Conservation (phyloP, 2,329 filamentous ascomycete genomes). For the Aspergillus novoparasiticus region DNA sequence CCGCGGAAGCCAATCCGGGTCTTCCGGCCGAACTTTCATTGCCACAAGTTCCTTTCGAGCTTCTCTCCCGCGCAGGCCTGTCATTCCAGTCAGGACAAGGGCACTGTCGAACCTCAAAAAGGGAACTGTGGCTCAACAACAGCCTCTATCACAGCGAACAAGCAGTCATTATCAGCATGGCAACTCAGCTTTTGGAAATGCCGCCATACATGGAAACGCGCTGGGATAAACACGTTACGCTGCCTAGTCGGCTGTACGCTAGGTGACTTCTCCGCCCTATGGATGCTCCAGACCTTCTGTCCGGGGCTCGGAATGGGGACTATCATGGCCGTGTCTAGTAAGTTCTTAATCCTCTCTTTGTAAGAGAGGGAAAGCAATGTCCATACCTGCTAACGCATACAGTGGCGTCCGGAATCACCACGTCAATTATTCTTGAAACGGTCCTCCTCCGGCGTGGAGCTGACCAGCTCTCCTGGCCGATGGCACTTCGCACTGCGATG, state of each 20-base stretch:
- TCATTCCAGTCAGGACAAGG: background rate
- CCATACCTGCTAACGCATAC: background rate
- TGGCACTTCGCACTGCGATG: conserved; percentile 54
- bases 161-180: background rate
- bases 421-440: conserved; percentile 58
- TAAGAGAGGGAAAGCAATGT: background rate
- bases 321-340: conserved; percentile 59
- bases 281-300: conserved; percentile 55
- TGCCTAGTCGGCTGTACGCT: conserved; percentile 59
- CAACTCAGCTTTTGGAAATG: conserved; percentile 39
- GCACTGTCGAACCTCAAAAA: background rate
- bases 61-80: background rate
- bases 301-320: conserved; percentile 50
- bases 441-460: conserved; percentile 52
- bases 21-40: background rate
- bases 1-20: background rate
- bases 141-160: background rate
- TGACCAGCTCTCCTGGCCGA: conserved; percentile 51
- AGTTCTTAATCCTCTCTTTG: conserved; percentile 6
- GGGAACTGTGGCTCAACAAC: background rate
- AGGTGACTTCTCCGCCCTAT: conserved; percentile 61
- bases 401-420: conserved; percentile 58
- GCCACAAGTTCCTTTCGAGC: background rate
- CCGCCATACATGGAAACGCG: conserved; percentile 50
- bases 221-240: conserved; percentile 57